A percentile compares a stretch with the other conserved stretches of the same genome.
Conservation (phyloP, 768 basidiomycete species). For the Agaricus subrufescens region DNA sequence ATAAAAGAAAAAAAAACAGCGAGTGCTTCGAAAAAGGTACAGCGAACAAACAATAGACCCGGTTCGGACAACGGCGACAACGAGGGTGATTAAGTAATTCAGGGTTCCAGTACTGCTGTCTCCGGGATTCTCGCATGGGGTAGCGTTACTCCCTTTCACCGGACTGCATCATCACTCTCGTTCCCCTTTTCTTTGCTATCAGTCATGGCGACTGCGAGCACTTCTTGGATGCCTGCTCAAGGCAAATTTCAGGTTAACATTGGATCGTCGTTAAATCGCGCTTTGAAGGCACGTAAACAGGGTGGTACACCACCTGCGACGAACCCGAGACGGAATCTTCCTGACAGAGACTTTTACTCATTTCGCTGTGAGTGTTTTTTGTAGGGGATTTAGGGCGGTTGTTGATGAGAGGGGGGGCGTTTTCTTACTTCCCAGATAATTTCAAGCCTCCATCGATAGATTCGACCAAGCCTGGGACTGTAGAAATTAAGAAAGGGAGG, state of each 20-base stretch:
- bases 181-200: not conserved
- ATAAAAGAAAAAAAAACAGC: no score
- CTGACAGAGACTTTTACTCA: conserved; percentile 71
- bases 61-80: not conserved
- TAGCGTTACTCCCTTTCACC: not conserved
- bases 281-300: conserved; percentile 67
- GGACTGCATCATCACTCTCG: not conserved
- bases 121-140: not conserved
- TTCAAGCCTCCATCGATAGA: conserved; percentile 76
- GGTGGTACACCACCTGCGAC: conserved; percentile 36
- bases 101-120: not conserved
- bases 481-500: conserved; percentile 53
- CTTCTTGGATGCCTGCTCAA: conserved; percentile 52
- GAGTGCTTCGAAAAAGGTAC: no score
- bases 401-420: not conserved
- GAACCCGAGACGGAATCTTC: conserved; percentile 39
- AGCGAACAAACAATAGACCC: no score
- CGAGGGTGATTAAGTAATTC: conserved; percentile 1
- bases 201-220: conserved; percentile 37
- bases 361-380: conserved; percentile 56
- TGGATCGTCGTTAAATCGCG: conserved; percentile 57
- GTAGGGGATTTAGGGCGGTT: not conserved
- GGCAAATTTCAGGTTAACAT: conserved; percentile 58
- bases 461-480: conserved; percentile 54
- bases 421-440: conserved; percentile 43